Conservation (phyloP, 495 filamentous ascomycete genomes). For the Glarea lozoyensis region DNA sequence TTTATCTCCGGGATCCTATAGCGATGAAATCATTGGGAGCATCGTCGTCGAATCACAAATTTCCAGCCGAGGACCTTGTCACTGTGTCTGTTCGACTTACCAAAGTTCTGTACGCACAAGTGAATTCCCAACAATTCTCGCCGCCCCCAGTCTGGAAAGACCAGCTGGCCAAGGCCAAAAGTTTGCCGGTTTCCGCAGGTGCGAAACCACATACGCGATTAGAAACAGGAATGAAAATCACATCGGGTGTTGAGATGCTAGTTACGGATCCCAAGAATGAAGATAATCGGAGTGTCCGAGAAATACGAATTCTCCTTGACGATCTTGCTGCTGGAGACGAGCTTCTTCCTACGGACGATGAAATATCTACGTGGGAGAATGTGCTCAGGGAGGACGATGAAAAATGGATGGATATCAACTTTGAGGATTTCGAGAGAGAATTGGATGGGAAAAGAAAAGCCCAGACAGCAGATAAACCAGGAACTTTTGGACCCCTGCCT, state of each 20-base stretch:
- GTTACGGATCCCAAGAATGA: slow-evolving; percentile 52
- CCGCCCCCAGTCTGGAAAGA: slow-evolving; percentile 54
- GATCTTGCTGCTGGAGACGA: slow-evolving; percentile 44
- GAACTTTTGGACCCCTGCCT: slow-evolving; percentile 9
- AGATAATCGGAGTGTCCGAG: slow-evolving; percentile 55
- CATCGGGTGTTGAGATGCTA: slow-evolving; percentile 89
- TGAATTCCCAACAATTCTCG: slow-evolving; percentile 80
- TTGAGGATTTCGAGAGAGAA: slow-evolving; percentile 77
- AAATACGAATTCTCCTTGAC: slow-evolving; percentile 65
- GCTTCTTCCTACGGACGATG: slow-evolving; percentile 58
- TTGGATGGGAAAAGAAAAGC: slow-evolving; percentile 45
- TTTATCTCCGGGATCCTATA: slow-evolving; percentile 85
- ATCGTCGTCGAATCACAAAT: slow-evolving; percentile 31
- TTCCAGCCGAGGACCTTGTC: slow-evolving; percentile 72
- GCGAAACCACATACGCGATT: slow-evolving; percentile 34
- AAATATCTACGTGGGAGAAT: slow-evolving; percentile 60
- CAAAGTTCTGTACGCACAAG: slow-evolving; percentile 80
- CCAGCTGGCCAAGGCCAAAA: slow-evolving; percentile 19
- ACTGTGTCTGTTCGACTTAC: slow-evolving; percentile 73
- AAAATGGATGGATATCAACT: slow-evolving; percentile 89
- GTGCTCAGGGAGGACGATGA: slow-evolving; percentile 64
- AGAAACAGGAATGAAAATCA: slow-evolving; percentile 81
- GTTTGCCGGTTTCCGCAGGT: slow-evolving; percentile 3
- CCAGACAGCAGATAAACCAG: slow-evolving; percentile 15
- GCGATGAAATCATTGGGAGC: slow-evolving; percentile 59